phyloP scores from a whole-genome alignment of 495 filamentous ascomycete genomes.

The Lindgomyces ingoldianus region DNA sequence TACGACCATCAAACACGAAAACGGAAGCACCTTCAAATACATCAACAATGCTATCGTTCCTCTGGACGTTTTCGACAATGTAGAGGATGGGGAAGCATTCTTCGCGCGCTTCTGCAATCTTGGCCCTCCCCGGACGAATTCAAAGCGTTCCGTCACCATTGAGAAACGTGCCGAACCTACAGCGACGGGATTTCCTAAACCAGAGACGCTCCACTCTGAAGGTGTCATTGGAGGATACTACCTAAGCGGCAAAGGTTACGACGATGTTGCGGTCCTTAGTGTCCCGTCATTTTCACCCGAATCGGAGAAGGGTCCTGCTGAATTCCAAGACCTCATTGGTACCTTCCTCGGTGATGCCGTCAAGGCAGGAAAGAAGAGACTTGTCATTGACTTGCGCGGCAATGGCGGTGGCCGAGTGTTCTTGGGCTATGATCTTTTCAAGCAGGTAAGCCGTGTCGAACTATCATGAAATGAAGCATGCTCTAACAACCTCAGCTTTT shows the following conservation, averaged over 20 bases:
- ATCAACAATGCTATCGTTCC: slow-evolving; percentile 47
- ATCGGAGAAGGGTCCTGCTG: slow-evolving; percentile 1
- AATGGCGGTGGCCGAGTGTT: slow-evolving; percentile 35
- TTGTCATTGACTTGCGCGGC: slow-evolving; percentile 34
- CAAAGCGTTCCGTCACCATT: slow-evolving; percentile 4
- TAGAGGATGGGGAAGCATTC: slow-evolving; percentile 27
- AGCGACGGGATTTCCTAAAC: slow-evolving; percentile 25
- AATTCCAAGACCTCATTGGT: slow-evolving; percentile 32
- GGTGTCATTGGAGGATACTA: slow-evolving; percentile 35
- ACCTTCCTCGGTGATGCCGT: slow-evolving; percentile 25
- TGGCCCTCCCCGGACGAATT: slow-evolving; percentile 13
- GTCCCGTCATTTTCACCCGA: slow-evolving; percentile 33
- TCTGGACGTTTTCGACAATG: slow-evolving; percentile 12
- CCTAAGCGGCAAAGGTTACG: slow-evolving; percentile 30
- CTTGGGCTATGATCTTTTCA: slow-evolving; percentile 37
- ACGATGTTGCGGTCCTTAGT: slow-evolving; percentile 37
- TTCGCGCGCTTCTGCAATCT: slow-evolving; percentile 30
- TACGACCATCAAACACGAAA: slow-evolving; percentile 48
- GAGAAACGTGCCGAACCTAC: slow-evolving; percentile 1
- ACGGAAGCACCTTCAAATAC: slow-evolving; percentile 44
- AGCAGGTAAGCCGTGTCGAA: slow-evolving; percentile 19
- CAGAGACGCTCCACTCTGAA: slow-evolving; percentile 20
- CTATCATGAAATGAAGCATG: not conserved
- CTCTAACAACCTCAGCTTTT: slow-evolving; percentile 25
- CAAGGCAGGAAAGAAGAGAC: slow-evolving; percentile 29